Base-by-base conservation (phyloP, 2,329 filamentous ascomycete genomes). In the Didymella segeticola region DNA sequence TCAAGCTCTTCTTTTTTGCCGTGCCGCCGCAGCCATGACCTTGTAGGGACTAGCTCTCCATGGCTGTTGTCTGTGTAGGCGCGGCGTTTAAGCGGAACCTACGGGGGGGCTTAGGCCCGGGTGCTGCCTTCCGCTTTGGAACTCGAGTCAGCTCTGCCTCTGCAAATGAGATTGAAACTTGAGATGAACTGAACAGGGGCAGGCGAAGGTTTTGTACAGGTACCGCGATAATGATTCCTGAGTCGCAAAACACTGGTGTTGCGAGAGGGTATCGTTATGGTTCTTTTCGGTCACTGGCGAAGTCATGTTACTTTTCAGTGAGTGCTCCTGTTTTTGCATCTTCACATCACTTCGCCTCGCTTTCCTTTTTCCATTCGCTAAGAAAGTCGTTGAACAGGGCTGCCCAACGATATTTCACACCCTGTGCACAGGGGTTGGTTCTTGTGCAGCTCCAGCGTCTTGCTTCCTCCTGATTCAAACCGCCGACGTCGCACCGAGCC, bases 401-500 rank as follows among this genome's bases (percentile, higher is more conserved):
- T 42, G 25, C 29, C 9, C 25, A 11, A 29, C 14, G 41, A 12
- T 31, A 20, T 22, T 23, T 33, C 27, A 25, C 43, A 52, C n/a
- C n/a, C n/a, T n/a, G n/a, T n/a, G n/a, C n/a, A n/a, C n/a, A n/a
- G n/a, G 27, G 38, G 26, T 48, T 43, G 4, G 22, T 38, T 31
- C 43, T 31, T 38, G 34, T 15, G 15, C 43, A 36, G 29, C 49
- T 27, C 22, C 25, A 30, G 19, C 22, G n/a, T 12, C 27, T 30
- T 26, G 22, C 9, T 9, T 31, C 43, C 29, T 53, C 36, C 37
- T 47, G 43, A 43, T 19, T 54, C 22, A 45, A 22, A 41, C 33
- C 39, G 29, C 51, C 51, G 51, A 54, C 22, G 45, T 54, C 11
- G 39, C 29, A 48, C 51, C 51, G 49, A 22, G n/a, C 15, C 19